Percentiles rank a stretch among this genome's conserved stretches.
Conservation (phyloP, 2,329 filamentous ascomycete species). For the Verticillium nubilum region DNA sequence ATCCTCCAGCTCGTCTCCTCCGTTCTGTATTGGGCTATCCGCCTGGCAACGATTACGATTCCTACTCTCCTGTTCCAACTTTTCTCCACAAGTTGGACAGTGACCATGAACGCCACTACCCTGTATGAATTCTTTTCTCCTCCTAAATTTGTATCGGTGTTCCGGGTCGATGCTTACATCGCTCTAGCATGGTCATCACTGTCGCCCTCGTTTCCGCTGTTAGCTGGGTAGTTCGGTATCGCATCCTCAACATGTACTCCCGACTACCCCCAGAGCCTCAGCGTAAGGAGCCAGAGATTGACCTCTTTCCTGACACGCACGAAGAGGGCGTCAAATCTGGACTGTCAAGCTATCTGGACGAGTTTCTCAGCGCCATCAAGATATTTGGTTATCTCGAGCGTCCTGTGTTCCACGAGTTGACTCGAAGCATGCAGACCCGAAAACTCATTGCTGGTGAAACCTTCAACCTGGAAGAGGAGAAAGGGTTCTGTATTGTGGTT, state of each 20-base stretch:
- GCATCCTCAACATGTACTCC: constrained; percentile 95
- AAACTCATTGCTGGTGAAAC: constrained; percentile 97
- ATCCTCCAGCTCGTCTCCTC: constrained; percentile 51
- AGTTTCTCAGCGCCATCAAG: constrained; percentile 97
- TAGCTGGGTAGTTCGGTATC: constrained; percentile 92
- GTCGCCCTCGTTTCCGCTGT: constrained; percentile 73
- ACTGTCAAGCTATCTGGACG: constrained; percentile 92
- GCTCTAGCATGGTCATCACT: constrained; percentile 65
- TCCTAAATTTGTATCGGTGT: not conserved
- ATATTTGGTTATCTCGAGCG: constrained; percentile 97
- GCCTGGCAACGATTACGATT: constrained; percentile 80
- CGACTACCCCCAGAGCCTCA: constrained; percentile 90
- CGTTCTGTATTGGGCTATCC: constrained; percentile 72
- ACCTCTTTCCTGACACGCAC: constrained; percentile 89
- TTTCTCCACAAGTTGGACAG: constrained; percentile 87
- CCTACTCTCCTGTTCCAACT: constrained; percentile 86
- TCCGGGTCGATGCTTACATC: not conserved
- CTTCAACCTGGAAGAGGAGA: constrained; percentile 90
- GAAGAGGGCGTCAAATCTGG: constrained; percentile 87
- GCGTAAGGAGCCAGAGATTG: constrained; percentile 90
- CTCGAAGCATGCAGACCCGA: constrained; percentile 94
- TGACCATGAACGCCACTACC: constrained; percentile 98
- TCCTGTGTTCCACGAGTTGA: constrained; percentile 95
- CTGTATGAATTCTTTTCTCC: constrained; percentile 60
- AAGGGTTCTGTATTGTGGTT: constrained; percentile 95